These are phyloP conservation scores for Podaxis pistillaris DNA, from an alignment of 768 basidiomycete species.

Conservation along the genomic window DNA sequence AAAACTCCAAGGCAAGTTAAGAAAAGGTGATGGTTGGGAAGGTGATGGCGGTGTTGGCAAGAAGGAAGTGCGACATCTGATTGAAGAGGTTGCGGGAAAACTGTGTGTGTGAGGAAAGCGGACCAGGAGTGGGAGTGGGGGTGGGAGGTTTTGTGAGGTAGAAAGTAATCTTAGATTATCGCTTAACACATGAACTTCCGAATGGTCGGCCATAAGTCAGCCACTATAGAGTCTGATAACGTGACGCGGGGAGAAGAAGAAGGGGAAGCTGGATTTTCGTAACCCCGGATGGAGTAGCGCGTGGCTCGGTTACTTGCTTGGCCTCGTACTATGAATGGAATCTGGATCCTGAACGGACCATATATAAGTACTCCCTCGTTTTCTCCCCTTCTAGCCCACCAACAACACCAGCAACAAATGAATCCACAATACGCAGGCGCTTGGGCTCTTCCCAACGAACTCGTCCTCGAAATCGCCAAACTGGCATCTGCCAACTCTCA, in stretches of 20 bases:
- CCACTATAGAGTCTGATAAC: background rate
- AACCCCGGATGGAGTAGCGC: slow-evolving; percentile 5
- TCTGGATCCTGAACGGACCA: background rate
- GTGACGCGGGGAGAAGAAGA: background rate
- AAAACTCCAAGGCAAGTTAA: slow-evolving; percentile 58
- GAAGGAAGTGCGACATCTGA: slow-evolving; percentile 63
- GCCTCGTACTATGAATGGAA: background rate
- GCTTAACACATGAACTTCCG: background rate
- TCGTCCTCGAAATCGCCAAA: slow-evolving; percentile 12
- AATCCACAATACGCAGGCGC: slow-evolving; percentile 1
- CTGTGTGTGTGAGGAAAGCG: slow-evolving; percentile 34
- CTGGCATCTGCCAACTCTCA: slow-evolving; percentile 9
- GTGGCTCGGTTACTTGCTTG: slow-evolving; percentile 5
- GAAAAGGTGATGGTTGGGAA: slow-evolving; percentile 43
- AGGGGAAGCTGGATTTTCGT: background rate
- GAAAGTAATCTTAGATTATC: background rate
- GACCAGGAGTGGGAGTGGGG: background rate
- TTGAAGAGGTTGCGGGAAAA: slow-evolving; percentile 59
- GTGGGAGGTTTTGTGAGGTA: background rate
- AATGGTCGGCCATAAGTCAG: background rate
- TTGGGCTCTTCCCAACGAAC: slow-evolving; percentile 13
- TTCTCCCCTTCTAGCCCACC: background rate
- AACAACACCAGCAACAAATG: background rate
- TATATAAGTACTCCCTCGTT: slow-evolving; percentile 2
- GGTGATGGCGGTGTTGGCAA: slow-evolving; percentile 53